Base-by-base conservation (phyloP, 495 filamentous ascomycete species). In the Pyronema domesticum region DNA sequence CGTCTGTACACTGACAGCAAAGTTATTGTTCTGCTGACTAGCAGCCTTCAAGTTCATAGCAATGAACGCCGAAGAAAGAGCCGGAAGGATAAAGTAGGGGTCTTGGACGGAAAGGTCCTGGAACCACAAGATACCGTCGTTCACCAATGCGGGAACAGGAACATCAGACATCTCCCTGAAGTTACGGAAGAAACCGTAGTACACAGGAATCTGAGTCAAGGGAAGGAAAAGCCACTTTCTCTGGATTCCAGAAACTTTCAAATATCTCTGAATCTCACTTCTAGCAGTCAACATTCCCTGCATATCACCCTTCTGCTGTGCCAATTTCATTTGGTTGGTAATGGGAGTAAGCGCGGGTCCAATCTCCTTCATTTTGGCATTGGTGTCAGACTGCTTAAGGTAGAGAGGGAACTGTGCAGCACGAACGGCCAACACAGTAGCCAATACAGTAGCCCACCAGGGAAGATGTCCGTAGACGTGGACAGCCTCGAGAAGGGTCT, bases 141-240 rank as follows among this genome's bases (percentile, higher is more conserved):
- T 68, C 53, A 82, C 73, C 53, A 96, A 57, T 1, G 76, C 83
- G 0, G 89, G 88, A 6, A 94, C 85, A 0, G 91, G 89, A 23
- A 98, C 65, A 14, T 66, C 57, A 3, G 80, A 64, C 87, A 94
- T 94, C 48, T 71, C 80, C 30, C 76, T 70, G 54, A 88, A 57
- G n/a, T 88, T 69, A 53, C 85, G 76, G 70, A 86, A 95, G 55
- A 81, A 80, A 55, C 89, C 85, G 61, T 77, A 85, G 37, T 81
- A 84, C 30, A 95, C 61, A 0, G 86, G 78, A 8, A 82, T 63
- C 58, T 91, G 82, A 18, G 76, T 30, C 45, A 85, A 55, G 1
- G 78, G 78, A n/a, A 80, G 52, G 2, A 84, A 68, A 1, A 72
- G 63, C 61, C 73, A 78, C 60, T 66, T 70, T 0, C 68, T 34